phyloP scores from a whole-genome alignment of 441 rosid species.

The Brassica hybrid region DNA sequence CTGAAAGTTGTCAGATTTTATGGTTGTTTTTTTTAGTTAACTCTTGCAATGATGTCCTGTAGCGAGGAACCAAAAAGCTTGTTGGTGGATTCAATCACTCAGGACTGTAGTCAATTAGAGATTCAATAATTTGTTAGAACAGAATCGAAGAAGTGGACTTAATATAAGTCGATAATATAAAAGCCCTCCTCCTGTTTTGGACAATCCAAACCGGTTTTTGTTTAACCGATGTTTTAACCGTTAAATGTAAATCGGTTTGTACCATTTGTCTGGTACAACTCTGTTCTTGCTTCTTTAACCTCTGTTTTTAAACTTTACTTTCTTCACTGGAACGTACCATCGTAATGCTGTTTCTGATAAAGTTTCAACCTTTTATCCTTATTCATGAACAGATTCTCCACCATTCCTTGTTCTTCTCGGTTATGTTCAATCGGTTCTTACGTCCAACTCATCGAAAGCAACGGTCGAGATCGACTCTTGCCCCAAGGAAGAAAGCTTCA shows the following conservation, averaged over 20 bases:
- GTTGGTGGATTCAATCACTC: slow-evolving; percentile 1
- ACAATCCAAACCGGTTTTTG: slow-evolving; percentile 20
- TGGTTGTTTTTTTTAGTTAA: not conserved
- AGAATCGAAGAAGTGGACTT: slow-evolving; percentile 22
- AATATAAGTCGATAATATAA: not conserved
- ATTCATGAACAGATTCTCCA: slow-evolving; percentile 23
- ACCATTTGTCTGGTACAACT: not conserved
- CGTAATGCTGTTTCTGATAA: slow-evolving; percentile 23
- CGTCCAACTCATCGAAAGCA: slow-evolving; percentile 45
- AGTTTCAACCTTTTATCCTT: slow-evolving; percentile 8
- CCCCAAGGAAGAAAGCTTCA: slow-evolving; percentile 54
- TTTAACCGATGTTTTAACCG: not conserved
- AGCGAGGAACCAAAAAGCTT: slow-evolving; percentile 5
- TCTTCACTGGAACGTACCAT: not conserved
- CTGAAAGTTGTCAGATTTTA: not conserved
- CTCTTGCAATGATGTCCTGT: not conserved
- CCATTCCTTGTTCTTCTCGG: slow-evolving; percentile 41
- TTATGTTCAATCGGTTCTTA: slow-evolving; percentile 43
- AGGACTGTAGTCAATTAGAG: not conserved
- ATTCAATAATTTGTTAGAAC: no score
- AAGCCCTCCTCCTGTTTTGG: not conserved
- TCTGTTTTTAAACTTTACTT: not conserved
- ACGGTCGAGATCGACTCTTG: slow-evolving; percentile 47
- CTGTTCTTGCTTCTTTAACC: slow-evolving; percentile 5
- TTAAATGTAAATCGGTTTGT: not conserved